A percentile compares a stretch with the other conserved stretches of the same genome.
Conservation (phyloP, 1,139 yeast genomes). For the Kodamaea suecica region DNA sequence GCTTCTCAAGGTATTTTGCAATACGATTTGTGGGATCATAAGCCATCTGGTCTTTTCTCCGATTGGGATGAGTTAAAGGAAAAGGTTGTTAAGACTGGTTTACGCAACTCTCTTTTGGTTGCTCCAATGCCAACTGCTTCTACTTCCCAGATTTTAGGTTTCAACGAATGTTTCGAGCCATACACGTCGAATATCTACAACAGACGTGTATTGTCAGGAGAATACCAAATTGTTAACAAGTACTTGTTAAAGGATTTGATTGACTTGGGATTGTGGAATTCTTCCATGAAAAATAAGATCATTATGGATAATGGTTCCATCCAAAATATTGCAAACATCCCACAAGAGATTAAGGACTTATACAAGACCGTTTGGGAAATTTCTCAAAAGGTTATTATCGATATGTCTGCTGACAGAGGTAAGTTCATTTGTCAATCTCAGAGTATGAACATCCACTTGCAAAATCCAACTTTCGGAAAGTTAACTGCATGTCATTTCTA, state of each 20-base stretch:
- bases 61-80: conserved; percentile 55
- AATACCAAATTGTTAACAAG: conserved; percentile 59
- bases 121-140: conserved; percentile 70
- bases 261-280: conserved; percentile 55
- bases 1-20: conserved; percentile 57
- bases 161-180: conserved; percentile 63
- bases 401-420: conserved; percentile 62
- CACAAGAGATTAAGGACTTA: conserved; percentile 48
- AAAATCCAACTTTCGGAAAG: conserved; percentile 56
- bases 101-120: conserved; percentile 57
- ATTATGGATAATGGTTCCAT: conserved; percentile 54
- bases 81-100: conserved; percentile 43
- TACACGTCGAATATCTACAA: conserved; percentile 58
- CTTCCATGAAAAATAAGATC: conserved; percentile 50
- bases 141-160: conserved; percentile 59
- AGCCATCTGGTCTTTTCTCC: conserved; percentile 51
- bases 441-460: conserved; percentile 54
- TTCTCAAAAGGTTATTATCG: conserved; percentile 53
- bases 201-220: conserved; percentile 61
- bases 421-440: conserved; percentile 60
- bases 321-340: conserved; percentile 49
- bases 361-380: conserved; percentile 65
- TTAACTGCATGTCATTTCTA: conserved; percentile 60
- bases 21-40: conserved; percentile 56
- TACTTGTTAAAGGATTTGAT: conserved; percentile 53